These are phyloP conservation scores for Termitomyces titanicus DNA, from an alignment of 768 basidiomycete genomes.

Conservation along the genomic window DNA sequence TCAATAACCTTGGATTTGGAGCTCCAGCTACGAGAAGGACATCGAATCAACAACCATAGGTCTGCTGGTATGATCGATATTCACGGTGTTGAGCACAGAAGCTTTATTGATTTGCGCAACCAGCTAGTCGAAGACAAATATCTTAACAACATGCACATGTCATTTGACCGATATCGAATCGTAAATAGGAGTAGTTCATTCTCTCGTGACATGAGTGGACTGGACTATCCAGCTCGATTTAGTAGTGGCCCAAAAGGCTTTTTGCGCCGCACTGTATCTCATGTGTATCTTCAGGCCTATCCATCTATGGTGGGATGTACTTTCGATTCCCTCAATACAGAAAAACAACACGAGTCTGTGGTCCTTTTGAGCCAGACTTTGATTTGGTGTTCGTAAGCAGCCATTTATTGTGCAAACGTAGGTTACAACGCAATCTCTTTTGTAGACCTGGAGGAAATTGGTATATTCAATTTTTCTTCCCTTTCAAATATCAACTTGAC, in stretches of 20 bases:
- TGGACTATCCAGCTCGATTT: neutral
- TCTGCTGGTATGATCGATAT: neutral
- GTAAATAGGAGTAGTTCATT: too few species aligned
- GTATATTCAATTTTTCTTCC: neutral
- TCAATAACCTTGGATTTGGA: constrained; percentile 25
- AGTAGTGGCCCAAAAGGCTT: neutral
- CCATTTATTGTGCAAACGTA: too few species aligned
- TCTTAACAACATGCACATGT: neutral
- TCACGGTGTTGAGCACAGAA: too few species aligned
- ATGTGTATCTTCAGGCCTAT: neutral
- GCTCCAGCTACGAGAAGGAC: neutral
- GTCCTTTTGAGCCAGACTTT: neutral
- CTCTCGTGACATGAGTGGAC: neutral
- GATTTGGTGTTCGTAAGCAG: too few species aligned
- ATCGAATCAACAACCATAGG: neutral
- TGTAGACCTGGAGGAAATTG: neutral
- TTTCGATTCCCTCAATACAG: neutral
- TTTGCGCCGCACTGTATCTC: neutral
- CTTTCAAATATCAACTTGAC: neutral
- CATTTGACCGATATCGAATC: too few species aligned
- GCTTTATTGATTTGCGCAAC: neutral
- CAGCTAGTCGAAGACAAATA: neutral
- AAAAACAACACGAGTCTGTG: neutral
- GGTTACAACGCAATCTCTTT: too few species aligned
- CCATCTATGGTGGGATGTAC: neutral